Evolutionary conservation across 2,329 filamentous ascomycete genomes (phyloP), one percentile per base, ranked within the genome.

Genomic region (Ascochyta rabiei): DNA sequence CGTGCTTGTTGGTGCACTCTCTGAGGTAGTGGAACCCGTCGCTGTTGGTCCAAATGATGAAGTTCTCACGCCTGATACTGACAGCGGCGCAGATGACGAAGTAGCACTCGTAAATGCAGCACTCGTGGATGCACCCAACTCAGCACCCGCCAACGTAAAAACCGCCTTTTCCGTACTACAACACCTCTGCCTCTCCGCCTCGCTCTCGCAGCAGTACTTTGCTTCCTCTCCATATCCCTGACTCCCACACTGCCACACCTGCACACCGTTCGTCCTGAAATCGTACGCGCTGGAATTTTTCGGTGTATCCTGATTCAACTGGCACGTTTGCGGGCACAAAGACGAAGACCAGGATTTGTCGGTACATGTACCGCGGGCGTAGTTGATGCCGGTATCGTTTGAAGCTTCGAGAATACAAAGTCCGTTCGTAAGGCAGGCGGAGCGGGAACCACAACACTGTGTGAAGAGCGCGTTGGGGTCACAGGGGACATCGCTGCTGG

Each of bases 121-220:
- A 30, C 28, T 15, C 5, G 28, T 30, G 28, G 28, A 30, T 5
- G 46, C 28, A 4, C 46, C 46, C 24, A 40, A 12, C 5, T 33
- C 46, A 9, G 46, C 46, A 4, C 46, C 46, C 19, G 33, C 28
- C 37, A 48, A 12, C 19, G 44, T 48, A n/a, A 62, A 62, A 2
- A 60, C 45, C n/a, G 49, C 54, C 3, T 28, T 51, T 5, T 43
- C 30, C 8, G 60, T 62, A 28, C 45, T 53, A 26, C 60, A 62
- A 34, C 60, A 62, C 26, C 56, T 35, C 33, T 46, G 48, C 7
- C 42, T 45, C 42, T 62, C 60, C 16, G 38, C 48, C 19, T 46
- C 40, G 23, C 53, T 57, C 46, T 62, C 60, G 21, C 60, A 62
- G 16, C 60, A 62, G 26, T 52, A 62, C 9, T 31, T 31, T 6